Evolutionary conservation across 2,329 filamentous ascomycete genomes (phyloP).

Genomic region (Botrytis aclada): DNA sequence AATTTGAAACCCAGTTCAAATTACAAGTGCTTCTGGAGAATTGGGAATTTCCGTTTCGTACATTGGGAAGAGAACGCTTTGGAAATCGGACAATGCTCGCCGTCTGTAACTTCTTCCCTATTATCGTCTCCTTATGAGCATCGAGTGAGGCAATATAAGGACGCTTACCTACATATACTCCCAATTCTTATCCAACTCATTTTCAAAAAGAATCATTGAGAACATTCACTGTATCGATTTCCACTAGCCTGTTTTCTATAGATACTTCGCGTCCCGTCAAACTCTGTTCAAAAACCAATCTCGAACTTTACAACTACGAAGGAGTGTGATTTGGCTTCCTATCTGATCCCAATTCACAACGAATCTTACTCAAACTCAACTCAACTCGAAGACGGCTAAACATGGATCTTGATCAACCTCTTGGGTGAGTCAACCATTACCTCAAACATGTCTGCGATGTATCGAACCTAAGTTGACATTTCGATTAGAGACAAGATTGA

Average conservation of each 20-base stretch:
- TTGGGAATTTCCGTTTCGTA: not conserved
- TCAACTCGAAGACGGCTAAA: not conserved
- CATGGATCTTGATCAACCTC: not conserved
- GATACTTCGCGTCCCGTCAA: not conserved
- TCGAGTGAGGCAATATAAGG: not conserved
- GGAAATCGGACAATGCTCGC: too few relatives aligned
- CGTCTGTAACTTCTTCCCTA: not conserved
- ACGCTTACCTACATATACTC: not conserved
- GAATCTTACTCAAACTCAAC: not conserved
- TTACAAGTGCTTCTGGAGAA: not conserved
- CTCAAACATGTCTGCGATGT: not conserved
- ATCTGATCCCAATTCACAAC: not conserved
- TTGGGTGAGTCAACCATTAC: not conserved
- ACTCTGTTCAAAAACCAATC: not conserved
- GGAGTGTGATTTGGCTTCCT: not conserved
- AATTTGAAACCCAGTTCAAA: not conserved
- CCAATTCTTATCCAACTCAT: not conserved
- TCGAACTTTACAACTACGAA: not conserved
- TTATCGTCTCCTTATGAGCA: not conserved
- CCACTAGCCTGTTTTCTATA: not conserved
- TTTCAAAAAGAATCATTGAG: not conserved
- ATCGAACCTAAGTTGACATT: not conserved
- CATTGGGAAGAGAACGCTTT: not conserved
- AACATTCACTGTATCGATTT: not conserved
- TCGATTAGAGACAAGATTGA: not conserved